A percentile compares a stretch with the other conserved stretches of the same genome.
Evolutionary conservation across 169 alveolate species (phyloP).

Genomic region (Ichthyophthirius multifiliis): DNA sequence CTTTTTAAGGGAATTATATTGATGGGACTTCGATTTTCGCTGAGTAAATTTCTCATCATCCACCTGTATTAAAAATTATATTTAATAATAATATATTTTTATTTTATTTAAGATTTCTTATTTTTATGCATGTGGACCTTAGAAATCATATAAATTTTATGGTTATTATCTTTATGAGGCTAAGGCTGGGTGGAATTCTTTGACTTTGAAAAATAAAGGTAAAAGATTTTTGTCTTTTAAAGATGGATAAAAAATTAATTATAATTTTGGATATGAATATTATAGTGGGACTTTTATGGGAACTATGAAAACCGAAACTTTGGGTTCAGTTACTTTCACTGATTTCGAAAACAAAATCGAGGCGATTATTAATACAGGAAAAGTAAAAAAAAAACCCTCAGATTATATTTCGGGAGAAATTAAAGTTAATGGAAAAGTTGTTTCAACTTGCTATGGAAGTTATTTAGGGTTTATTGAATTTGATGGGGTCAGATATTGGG

Average conservation of each 20-base stretch:
- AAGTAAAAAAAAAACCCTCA: slow-evolving; percentile 47
- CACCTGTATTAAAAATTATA: slow-evolving; percentile 53
- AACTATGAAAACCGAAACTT: slow-evolving; percentile 36
- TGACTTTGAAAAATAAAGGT: slow-evolving; percentile 37
- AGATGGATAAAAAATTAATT: slow-evolving; percentile 24
- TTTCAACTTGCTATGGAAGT: slow-evolving; percentile 66
- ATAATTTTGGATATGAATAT: slow-evolving; percentile 38
- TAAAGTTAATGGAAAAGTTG: slow-evolving; percentile 35
- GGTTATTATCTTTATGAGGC: slow-evolving; percentile 47
- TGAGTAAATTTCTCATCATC: slow-evolving; percentile 83
- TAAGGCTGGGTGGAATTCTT: slow-evolving; percentile 36
- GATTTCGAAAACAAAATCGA: slow-evolving; percentile 46
- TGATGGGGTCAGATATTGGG: slow-evolving; percentile 85
- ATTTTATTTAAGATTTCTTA: slow-evolving; percentile 24
- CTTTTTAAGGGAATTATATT: slow-evolving; percentile 60
- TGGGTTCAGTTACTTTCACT: slow-evolving; percentile 47
- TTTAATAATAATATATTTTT: background rate
- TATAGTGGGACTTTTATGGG: slow-evolving; percentile 45
- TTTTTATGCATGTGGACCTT: slow-evolving; percentile 27
- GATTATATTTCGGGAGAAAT: slow-evolving; percentile 76
- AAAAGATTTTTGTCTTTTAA: slow-evolving; percentile 26
- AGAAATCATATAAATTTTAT: slow-evolving; percentile 9
- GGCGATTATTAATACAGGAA: slow-evolving; percentile 40
- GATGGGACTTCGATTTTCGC: slow-evolving; percentile 48
- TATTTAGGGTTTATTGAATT: slow-evolving; percentile 81